Conservation (phyloP, 805 yeast genomes). For the Kodamaea sagamina region DNA sequence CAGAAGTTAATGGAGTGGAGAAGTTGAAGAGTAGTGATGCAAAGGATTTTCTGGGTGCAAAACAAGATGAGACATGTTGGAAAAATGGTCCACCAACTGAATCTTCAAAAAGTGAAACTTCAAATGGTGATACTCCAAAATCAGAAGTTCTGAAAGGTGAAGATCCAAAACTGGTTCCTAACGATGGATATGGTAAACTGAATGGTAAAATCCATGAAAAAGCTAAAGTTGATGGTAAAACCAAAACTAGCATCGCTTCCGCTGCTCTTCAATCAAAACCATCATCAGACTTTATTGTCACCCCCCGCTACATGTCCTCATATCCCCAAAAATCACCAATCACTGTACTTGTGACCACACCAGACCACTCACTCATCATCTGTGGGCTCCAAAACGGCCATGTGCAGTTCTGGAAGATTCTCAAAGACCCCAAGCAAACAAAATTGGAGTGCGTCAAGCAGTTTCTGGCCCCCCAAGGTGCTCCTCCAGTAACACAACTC, state of each 20-base stretch:
- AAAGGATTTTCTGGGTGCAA: no score
- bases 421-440: conserved; percentile 10
- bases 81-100: no score
- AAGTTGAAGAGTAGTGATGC: no score
- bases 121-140: no score
- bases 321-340: conserved; percentile 5
- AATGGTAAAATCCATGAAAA: neutral
- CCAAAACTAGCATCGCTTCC: no score
- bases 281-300: neutral
- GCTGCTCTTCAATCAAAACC: neutral
- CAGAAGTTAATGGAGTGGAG: no score
- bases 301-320: neutral
- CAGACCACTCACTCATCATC: conserved; percentile 18
- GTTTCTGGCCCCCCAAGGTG: conserved; percentile 20
- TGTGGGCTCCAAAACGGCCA: conserved; percentile 23
- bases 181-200: no score
- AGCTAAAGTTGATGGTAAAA: neutral
- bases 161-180: no score
- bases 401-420: conserved; percentile 24
- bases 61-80: no score
- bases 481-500: conserved; percentile 17
- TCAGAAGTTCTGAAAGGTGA: no score
- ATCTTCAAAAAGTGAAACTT: no score
- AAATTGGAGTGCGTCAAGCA: conserved; percentile 18
- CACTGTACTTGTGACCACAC: conserved; percentile 17